phyloP scores from a whole-genome alignment of 1,139 yeast species.

The Suhomyces wounanorum region DNA sequence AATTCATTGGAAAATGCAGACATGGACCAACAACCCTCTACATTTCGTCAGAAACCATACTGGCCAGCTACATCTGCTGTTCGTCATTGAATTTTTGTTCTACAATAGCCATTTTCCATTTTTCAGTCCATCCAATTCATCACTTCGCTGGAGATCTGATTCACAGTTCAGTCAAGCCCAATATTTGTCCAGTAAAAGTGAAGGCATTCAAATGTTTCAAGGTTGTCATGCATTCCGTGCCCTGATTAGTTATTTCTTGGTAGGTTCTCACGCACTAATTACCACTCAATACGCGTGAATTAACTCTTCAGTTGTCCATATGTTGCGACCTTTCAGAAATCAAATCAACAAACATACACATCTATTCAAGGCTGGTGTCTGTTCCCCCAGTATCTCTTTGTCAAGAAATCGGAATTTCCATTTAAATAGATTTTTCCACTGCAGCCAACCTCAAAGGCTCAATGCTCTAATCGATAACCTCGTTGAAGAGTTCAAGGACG shows the following conservation, averaged over 20 bases:
- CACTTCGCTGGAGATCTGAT: too few relatives aligned
- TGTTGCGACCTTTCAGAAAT: neutral
- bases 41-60: constrained; percentile 30
- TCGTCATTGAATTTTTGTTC: neutral
- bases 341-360: neutral
- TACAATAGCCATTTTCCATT: too few relatives aligned
- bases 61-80: constrained; percentile 26
- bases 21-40: constrained; percentile 1
- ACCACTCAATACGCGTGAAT: neutral
- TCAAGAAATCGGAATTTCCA: neutral
- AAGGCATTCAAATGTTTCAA: neutral
- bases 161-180: too few relatives aligned
- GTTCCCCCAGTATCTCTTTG: neutral
- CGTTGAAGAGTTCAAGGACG: constrained; percentile 16
- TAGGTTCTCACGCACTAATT: neutral
- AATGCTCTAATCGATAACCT: constrained; percentile 25
- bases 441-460: constrained; percentile 5
- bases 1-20: neutral
- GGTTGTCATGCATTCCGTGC: neutral
- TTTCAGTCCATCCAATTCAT: too few relatives aligned
- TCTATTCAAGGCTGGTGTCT: neutral
- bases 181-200: too few relatives aligned
- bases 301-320: neutral
- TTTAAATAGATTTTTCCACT: neutral
- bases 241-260: neutral